A percentile compares a stretch with the other conserved stretches of the same genome.
Conservation (phyloP, 2,329 filamentous ascomycete genomes). For the Xylariaceae sp. region DNA sequence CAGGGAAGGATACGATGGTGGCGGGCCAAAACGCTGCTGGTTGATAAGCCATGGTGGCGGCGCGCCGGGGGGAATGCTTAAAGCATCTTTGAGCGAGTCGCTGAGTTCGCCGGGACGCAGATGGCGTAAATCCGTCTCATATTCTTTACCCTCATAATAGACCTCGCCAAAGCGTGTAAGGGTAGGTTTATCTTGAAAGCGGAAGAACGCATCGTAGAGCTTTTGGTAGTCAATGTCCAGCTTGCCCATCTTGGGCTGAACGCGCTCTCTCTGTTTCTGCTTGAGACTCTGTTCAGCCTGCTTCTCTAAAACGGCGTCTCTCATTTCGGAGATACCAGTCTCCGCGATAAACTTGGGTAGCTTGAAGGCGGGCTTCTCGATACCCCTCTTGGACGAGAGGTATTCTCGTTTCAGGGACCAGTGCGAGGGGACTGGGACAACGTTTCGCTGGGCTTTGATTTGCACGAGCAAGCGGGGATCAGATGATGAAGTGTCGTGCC, state of each 20-base stretch:
- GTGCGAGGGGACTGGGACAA: constrained; percentile 87
- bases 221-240: constrained; percentile 98
- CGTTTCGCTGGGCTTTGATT: constrained; percentile 91
- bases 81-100: constrained; percentile 82
- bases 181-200: constrained; percentile 92
- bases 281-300: constrained; percentile 88
- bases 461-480: constrained; percentile 87
- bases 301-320: constrained; percentile 92
- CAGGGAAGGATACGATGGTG: constrained; percentile 90
- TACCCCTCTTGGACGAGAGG: constrained; percentile 90
- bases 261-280: constrained; percentile 90
- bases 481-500: constrained; percentile 89
- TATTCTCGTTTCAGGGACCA: constrained; percentile 98
- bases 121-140: constrained; percentile 89
- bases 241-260: constrained; percentile 93
- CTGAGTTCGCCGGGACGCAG: constrained; percentile 85
- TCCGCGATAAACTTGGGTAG: constrained; percentile 96
- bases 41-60: constrained; percentile 97
- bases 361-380: constrained; percentile 90
- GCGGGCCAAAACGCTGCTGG: constrained; percentile 87
- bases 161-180: constrained; percentile 94
- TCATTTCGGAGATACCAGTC: constrained; percentile 96
- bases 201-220: constrained; percentile 96
- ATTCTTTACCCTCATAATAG: constrained; percentile 99
- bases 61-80: constrained; percentile 88